phyloP scores from a whole-genome alignment of 495 filamentous ascomycete genomes.

The Aspergillus asperescens region DNA sequence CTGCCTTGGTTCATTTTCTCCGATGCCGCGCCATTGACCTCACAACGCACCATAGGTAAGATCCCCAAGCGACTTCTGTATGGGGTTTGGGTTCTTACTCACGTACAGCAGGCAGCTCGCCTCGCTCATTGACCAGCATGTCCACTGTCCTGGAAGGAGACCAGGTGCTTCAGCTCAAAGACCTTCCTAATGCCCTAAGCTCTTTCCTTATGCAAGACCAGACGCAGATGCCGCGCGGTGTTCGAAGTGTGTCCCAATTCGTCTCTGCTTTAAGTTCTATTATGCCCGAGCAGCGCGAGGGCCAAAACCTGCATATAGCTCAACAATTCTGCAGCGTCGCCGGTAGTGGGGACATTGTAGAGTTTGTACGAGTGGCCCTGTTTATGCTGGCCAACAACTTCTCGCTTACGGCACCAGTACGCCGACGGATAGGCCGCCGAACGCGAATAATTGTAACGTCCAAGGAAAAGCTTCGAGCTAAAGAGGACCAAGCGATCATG shows the following conservation, averaged over 20 bases:
- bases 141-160: too few species aligned
- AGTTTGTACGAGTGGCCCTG: background rate
- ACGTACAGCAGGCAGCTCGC: too few species aligned
- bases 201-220: background rate
- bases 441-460: background rate
- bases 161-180: too few species aligned
- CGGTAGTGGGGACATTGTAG: background rate
- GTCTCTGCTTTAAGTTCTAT: background rate
- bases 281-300: background rate
- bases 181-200: background rate
- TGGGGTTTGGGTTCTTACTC: too few species aligned
- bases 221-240: too few species aligned
- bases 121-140: too few species aligned
- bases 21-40: background rate
- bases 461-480: too few species aligned
- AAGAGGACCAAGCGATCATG: background rate
- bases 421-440: background rate
- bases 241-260: background rate
- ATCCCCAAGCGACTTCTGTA: too few species aligned
- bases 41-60: too few species aligned
- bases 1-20: background rate
- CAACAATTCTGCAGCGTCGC: background rate
- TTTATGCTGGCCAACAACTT: background rate
- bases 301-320: background rate
- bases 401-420: background rate